phyloP scores from a whole-genome alignment of 352 stramenopile species.

The Thalassiosira gravida region DNA sequence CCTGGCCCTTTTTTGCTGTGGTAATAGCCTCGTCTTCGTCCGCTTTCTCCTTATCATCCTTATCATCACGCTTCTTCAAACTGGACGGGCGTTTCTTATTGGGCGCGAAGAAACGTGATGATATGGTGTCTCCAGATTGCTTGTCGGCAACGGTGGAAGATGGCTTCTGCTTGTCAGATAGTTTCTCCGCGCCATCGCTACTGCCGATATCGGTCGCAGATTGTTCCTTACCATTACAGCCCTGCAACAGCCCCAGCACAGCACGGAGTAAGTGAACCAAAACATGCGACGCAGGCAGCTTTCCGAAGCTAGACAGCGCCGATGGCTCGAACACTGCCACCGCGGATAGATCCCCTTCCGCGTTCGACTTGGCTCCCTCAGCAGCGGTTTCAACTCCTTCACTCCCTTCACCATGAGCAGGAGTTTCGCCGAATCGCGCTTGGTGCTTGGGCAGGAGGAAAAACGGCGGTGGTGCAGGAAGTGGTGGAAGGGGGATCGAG shows the following conservation, averaged over 20 bases:
- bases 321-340: conserved; percentile 69
- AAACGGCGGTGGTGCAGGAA: conserved; percentile 37
- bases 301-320: conserved; percentile 68
- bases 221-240: background rate
- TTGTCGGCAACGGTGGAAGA: background rate
- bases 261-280: conserved; percentile 72
- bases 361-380: conserved; percentile 19
- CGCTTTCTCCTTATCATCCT: background rate
- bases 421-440: background rate
- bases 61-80: background rate
- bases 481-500: conserved; percentile 33
- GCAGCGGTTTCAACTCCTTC: conserved; percentile 10
- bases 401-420: background rate
- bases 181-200: no score
- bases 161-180: background rate
- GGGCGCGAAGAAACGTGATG: conserved; percentile 5
- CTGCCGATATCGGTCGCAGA: background rate
- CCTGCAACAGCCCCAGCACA: conserved; percentile 38
- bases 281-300: conserved; percentile 72
- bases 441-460: conserved; percentile 39
- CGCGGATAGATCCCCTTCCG: conserved; percentile 21
- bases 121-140: background rate
- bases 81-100: background rate
- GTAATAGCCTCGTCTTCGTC: conserved; percentile 52
- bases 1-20: background rate